Evolutionary conservation across 2,329 filamentous ascomycete genomes (phyloP), one percentile per base, ranked within the genome.

Genomic region (Elsinoe necatrix): DNA sequence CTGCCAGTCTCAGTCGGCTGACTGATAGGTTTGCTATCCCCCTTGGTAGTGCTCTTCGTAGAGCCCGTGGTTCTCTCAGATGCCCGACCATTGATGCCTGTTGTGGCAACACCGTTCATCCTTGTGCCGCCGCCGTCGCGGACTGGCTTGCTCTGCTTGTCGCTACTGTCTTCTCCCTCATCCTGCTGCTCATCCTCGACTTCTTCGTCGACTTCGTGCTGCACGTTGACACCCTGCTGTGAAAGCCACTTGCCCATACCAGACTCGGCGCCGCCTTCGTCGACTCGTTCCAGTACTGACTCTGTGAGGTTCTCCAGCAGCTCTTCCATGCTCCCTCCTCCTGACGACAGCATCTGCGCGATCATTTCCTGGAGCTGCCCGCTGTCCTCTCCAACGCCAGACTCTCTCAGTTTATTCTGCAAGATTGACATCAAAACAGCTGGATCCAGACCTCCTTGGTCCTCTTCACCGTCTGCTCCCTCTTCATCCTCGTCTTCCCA

Each of bases 341-440:
- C 65, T 27, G 71, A 69, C 3, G 67, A 68, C 9, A 75, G 65
- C 73, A 77, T 75, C 52, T 74, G 67, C 63, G 35, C 73, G 69
- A 58, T 76, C 73, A 62, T 72, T 68, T 14, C 70, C 72, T 16
- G 71, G 1, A 45, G 52, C 23, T 42, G 18, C 1, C 37, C 35
- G 6, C 35, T 37, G 23, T 31, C 54, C 4, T 14, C 29, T 14
- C 27, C 61, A 16, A 69, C 60, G 0, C 67, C 68, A 14, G 63
- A 62, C 9, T 64, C 63, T 12, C 61, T 63, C 0, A 71, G 62
- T 54, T 61, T 67, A 45, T 66, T 60, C 31, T 62, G 61, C 7
- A 71, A 54, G 8, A 68, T 64, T 5, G 63, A 56, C 58, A 67
- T 69, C 27, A 76, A 60, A 37, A 69, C 70, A 2, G 69, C 68